Base-by-base conservation (phyloP, 441 rosid species). In the Jatropha multifida region DNA sequence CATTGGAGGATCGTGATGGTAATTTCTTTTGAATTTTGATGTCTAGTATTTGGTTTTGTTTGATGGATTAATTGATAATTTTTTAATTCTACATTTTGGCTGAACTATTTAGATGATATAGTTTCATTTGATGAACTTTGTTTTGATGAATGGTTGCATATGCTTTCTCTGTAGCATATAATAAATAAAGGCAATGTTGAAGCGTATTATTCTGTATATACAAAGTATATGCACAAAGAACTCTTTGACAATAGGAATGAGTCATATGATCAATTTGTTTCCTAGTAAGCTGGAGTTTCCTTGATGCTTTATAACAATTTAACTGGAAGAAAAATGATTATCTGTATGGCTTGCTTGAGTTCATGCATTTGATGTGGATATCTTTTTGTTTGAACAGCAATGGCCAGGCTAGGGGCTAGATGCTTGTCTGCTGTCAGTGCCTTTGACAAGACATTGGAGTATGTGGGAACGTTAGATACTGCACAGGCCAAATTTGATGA, bases 401-500 rank as follows among this genome's bases (percentile, higher is more conserved):
- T 92, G 63, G 90, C 96, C 2, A 88, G 99, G 84, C 89, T 93
- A 66, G 89, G 88, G 0, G 83, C 97, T 6, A 85, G 94, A 83
- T 95, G 98, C 85, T 88, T 95, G 84, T 90, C 94, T 58, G 94
- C 99, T 0, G 88, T 95, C 54, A 77, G 92, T 71, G 94, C 99
- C 26, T 90, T 87, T 48, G 98, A 95, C 83, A 91, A 82, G 54
- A 91, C 97, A 3, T 72, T 91, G 86, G 96, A 89, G 79, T 77
- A 59, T 71, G 85, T 89, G 77, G 97, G 90, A 69, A 88, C 88
- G 18, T 78, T 93, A 74, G 96, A 93, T 79, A 69, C 82, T 74
- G 97, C 97, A 52, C 99, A 94, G 81, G 86, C 94, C 46, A 94
- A 95, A 85, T 90, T 95, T 66, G 90, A 95, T 77, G 94, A 91